Evolutionary conservation across 768 basidiomycete genomes (phyloP).

Genomic region (Lactarius vividus): DNA sequence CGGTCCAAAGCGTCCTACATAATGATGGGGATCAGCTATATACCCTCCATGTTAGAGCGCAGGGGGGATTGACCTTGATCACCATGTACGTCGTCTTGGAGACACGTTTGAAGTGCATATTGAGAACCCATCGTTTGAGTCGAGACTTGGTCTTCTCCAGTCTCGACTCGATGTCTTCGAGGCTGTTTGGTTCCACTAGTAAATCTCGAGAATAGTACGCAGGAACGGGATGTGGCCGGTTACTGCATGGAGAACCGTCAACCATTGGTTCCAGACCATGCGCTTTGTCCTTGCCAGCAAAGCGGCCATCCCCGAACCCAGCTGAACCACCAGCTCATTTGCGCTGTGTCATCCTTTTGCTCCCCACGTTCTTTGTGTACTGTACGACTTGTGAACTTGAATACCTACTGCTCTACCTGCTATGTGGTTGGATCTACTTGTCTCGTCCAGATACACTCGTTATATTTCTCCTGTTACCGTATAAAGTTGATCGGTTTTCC

Average conservation of each 20-base stretch:
- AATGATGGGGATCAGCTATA: neutral
- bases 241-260: neutral
- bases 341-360: neutral
- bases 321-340: neutral
- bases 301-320: constrained; percentile 20
- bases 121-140: neutral
- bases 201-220: constrained; percentile 10
- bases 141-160: neutral
- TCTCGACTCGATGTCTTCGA: neutral
- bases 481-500: neutral
- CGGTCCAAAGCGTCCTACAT: neutral
- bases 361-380: neutral
- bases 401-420: neutral
- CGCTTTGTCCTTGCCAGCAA: constrained; percentile 9
- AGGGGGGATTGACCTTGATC: constrained; percentile 29
- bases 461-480: neutral
- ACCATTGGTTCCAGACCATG: constrained; percentile 12
- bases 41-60: neutral
- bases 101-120: neutral
- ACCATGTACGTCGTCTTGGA: constrained; percentile 32
- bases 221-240: constrained; percentile 16
- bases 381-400: neutral
- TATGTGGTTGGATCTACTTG: neutral
- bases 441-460: neutral
- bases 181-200: neutral